Conservation (phyloP, 1,139 yeast genomes). For the Petasospora fabianii region DNA sequence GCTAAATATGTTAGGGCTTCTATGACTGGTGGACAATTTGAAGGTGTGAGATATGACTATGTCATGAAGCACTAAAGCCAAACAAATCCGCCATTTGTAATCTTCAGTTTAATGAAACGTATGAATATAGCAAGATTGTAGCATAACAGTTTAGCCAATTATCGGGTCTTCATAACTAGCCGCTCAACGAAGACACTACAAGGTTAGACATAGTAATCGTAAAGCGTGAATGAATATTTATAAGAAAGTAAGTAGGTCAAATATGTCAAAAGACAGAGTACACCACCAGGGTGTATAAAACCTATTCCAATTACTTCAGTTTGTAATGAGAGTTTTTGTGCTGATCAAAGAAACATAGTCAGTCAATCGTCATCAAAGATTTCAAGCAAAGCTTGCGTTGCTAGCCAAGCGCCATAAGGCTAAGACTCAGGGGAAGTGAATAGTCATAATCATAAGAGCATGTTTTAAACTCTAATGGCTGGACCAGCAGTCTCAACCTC, state of each 20-base stretch:
- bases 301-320: too few relatives aligned
- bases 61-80: constrained; percentile 33
- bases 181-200: background rate
- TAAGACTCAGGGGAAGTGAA: background rate
- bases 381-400: too few relatives aligned
- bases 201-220: background rate
- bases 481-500: constrained; percentile 30
- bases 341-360: background rate
- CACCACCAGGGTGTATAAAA: too few relatives aligned
- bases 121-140: too few relatives aligned
- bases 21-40: constrained; percentile 72
- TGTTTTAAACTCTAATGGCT: constrained; percentile 20
- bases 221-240: constrained; percentile 2
- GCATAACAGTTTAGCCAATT: too few relatives aligned
- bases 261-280: background rate
- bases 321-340: background rate
- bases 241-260: background rate
- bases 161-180: too few relatives aligned
- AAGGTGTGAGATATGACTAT: constrained; percentile 57
- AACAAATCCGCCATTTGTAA: too few relatives aligned
- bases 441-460: background rate
- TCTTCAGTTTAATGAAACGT: too few relatives aligned
- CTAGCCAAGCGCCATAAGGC: background rate
- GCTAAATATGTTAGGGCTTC: constrained; percentile 53
- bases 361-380: too few relatives aligned